Evolutionary conservation across 1,284 basidiomycete species (phyloP).

Genomic region (Phylloboletellus chloephorus): DNA sequence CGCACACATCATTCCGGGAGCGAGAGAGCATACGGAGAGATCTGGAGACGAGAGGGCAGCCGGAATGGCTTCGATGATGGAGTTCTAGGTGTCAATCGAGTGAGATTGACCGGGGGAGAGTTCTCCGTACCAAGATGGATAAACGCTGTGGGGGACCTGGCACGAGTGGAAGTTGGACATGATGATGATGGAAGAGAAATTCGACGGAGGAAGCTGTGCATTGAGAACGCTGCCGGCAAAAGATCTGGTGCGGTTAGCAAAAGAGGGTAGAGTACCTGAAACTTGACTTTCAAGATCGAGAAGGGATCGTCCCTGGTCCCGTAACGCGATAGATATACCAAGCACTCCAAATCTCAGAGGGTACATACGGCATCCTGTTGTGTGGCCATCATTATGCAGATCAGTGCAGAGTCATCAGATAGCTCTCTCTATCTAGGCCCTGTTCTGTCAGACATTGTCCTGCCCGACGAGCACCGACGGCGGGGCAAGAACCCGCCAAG

Average conservation of each 20-base stretch:
- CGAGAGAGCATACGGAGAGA: constrained; percentile 30
- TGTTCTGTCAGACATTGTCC: not conserved
- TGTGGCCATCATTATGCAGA: constrained; percentile 15
- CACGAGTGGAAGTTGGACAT: constrained; percentile 4
- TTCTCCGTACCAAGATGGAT: constrained; percentile 27
- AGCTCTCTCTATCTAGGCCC: not conserved
- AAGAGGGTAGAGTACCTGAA: constrained; percentile 33
- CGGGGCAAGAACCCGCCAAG: constrained; percentile 1
- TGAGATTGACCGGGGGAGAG: constrained; percentile 29
- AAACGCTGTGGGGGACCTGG: constrained; percentile 4
- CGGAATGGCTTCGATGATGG: constrained; percentile 30
- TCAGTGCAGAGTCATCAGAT: constrained; percentile 10
- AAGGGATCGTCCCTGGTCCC: constrained; percentile 34
- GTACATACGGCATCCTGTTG: constrained; percentile 34
- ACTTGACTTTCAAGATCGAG: constrained; percentile 35
- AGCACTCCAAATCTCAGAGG: constrained; percentile 32
- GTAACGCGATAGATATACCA: constrained; percentile 35
- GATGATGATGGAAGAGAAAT: not conserved
- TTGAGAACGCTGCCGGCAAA: constrained; percentile 24
- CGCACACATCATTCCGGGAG: constrained; percentile 33
- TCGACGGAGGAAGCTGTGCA: constrained; percentile 6
- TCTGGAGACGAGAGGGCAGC: constrained; percentile 25
- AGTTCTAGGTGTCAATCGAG: constrained; percentile 28
- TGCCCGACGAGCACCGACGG: no score
- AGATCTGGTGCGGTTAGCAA: constrained; percentile 32